Percentiles rank a stretch among this genome's conserved stretches.
These are phyloP conservation scores for Ophiostoma pallidulum DNA, from an alignment of 2,329 filamentous ascomycete genomes.

Conservation along the genomic window DNA sequence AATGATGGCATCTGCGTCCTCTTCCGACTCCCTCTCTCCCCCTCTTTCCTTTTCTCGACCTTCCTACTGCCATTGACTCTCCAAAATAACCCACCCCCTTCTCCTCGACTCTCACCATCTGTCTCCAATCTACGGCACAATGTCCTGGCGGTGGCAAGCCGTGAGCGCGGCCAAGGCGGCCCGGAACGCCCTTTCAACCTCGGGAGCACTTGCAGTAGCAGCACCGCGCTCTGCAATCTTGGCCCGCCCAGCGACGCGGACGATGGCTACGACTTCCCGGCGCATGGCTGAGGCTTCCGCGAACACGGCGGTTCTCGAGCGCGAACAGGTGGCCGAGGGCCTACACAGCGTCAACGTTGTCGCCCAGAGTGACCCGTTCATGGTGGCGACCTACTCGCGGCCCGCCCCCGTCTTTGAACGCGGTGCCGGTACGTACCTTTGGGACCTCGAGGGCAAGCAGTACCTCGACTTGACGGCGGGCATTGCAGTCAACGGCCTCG, in stretches of 20 bases:
- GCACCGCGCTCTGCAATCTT: not conserved
- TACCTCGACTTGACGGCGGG: constrained; percentile 95
- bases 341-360: constrained; percentile 58
- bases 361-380: constrained; percentile 68
- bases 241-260: constrained; percentile 2
- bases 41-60: not conserved
- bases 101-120: not conserved
- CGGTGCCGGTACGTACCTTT: constrained; percentile 79
- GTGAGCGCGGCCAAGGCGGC: constrained; percentile 11
- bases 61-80: not conserved
- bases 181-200: constrained; percentile 4
- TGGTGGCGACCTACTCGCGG: constrained; percentile 92
- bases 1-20: not conserved
- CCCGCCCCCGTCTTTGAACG: constrained; percentile 83
- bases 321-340: not conserved
- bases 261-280: not conserved
- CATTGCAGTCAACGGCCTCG: constrained; percentile 89
- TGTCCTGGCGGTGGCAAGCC: constrained; percentile 14
- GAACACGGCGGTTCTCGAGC: not conserved
- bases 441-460: constrained; percentile 77
- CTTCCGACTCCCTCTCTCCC: not conserved
- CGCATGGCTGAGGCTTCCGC: not conserved
- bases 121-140: not conserved
- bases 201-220: not conserved
- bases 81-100: not conserved